Percentiles rank a stretch among this genome's conserved stretches.
Evolutionary conservation across 2,329 filamentous ascomycete species (phyloP).

Genomic region (Aaosphaeria arxii): DNA sequence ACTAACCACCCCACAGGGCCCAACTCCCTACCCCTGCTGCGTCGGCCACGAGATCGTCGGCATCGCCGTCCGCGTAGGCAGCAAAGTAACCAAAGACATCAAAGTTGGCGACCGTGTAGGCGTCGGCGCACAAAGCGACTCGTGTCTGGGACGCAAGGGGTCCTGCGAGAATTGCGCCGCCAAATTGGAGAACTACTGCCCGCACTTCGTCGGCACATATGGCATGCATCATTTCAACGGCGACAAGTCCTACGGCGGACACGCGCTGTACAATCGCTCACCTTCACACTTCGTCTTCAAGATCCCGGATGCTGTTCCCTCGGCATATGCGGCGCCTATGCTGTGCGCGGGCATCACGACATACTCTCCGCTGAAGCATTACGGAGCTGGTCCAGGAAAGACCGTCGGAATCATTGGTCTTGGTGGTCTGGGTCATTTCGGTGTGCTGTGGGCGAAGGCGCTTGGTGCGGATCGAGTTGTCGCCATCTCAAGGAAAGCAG

Average conservation of each 20-base stretch:
- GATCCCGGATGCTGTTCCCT: constrained; percentile 37
- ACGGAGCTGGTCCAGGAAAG: constrained; percentile 37
- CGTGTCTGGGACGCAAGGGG: constrained; percentile 31
- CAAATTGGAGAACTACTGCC: constrained; percentile 38
- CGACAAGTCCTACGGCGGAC: constrained; percentile 61
- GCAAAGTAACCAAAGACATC: constrained; percentile 48
- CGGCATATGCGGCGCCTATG: constrained; percentile 42
- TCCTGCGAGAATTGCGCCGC: constrained; percentile 50
- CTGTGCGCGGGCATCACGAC: constrained; percentile 45
- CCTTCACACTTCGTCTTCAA: constrained; percentile 46
- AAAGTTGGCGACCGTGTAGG: constrained; percentile 60
- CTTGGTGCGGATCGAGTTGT: constrained; percentile 71
- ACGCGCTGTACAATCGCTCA: constrained; percentile 50
- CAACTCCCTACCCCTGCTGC: constrained; percentile 47
- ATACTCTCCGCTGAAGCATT: constrained; percentile 40
- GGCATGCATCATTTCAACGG: constrained; percentile 55
- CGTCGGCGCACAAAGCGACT: constrained; percentile 44
- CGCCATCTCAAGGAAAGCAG: constrained; percentile 60
- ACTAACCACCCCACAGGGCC: constrained; percentile 38
- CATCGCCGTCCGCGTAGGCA: constrained; percentile 35
- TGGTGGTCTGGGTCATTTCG: constrained; percentile 64
- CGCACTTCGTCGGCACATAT: constrained; percentile 51
- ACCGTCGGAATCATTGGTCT: constrained; percentile 65
- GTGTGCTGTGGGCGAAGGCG: constrained; percentile 67
- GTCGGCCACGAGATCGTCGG: constrained; percentile 44